phyloP scores from a whole-genome alignment of 2,329 filamentous ascomycete genomes.

The Metarhizium brunneum region DNA sequence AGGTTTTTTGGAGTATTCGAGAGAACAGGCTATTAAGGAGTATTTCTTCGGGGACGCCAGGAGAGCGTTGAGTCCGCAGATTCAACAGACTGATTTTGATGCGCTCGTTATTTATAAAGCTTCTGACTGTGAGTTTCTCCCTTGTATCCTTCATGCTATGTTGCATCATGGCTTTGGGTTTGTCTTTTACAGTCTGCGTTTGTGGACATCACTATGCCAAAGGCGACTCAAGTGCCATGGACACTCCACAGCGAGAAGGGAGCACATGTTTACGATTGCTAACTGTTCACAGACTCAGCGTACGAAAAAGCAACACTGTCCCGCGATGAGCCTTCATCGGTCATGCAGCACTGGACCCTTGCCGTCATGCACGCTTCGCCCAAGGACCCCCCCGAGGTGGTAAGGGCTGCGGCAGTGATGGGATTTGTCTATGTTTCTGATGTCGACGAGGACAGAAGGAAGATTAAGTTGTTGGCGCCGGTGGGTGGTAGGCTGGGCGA shows the following conservation, averaged over 20 bases:
- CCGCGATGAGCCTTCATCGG: constrained; percentile 53
- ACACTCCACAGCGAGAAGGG: not conserved
- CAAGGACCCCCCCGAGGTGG: constrained; percentile 59
- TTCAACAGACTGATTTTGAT: constrained; percentile 72
- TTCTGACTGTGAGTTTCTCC: constrained; percentile 42
- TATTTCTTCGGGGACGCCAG: constrained; percentile 88
- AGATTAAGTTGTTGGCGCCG: constrained; percentile 73
- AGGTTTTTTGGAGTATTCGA: constrained; percentile 60
- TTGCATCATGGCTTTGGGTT: not conserved
- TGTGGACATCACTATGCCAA: not conserved
- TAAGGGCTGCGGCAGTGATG: constrained; percentile 76
- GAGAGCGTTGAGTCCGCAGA: constrained; percentile 75
- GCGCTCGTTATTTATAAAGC: constrained; percentile 66
- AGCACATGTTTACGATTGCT: not conserved
- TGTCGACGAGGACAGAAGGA: constrained; percentile 75
- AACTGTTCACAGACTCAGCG: constrained; percentile 13
- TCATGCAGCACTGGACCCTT: constrained; percentile 72
- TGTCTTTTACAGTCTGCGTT: not conserved
- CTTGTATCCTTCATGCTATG: not conserved
- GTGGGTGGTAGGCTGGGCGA: constrained; percentile 73
- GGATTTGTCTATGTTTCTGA: constrained; percentile 91
- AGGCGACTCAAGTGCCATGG: not conserved
- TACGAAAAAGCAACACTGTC: constrained; percentile 40
- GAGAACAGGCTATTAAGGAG: constrained; percentile 72
- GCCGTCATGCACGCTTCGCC: constrained; percentile 73